Percentiles rank a stretch among this genome's conserved stretches.
These are phyloP conservation scores for Rhodotorula sp. DNA, from an alignment of 1,284 basidiomycete genomes.

Conservation along the genomic window DNA sequence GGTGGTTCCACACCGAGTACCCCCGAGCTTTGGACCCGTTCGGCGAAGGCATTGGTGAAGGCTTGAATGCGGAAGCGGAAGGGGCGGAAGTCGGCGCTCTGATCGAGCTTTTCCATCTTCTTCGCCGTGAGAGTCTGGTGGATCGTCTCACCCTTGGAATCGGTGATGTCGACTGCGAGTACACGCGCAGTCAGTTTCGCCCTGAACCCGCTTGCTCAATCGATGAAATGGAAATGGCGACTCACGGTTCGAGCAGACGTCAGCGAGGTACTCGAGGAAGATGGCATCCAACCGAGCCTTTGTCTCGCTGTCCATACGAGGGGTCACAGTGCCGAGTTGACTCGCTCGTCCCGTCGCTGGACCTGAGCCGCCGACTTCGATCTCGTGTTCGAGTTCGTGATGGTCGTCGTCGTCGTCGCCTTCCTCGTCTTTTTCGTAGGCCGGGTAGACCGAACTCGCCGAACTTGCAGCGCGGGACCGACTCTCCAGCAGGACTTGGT, in stretches of 20 bases:
- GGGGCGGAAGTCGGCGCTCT: constrained; percentile 92
- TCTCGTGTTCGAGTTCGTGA: constrained; percentile 28
- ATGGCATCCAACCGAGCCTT: constrained; percentile 78
- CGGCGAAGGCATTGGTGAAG: constrained; percentile 94
- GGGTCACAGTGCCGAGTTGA: constrained; percentile 39
- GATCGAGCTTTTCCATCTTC: constrained; percentile 93
- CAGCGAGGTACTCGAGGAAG: constrained; percentile 85
- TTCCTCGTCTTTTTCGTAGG: constrained; percentile 37
- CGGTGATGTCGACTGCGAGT: constrained; percentile 76
- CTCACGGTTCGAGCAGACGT: constrained; percentile 85
- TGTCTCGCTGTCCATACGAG: constrained; percentile 61
- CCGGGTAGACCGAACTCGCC: constrained; percentile 34
- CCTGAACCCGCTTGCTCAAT: background rate
- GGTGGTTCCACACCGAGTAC: constrained; percentile 56
- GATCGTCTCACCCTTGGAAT: constrained; percentile 91
- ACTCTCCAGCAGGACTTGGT: constrained; percentile 37
- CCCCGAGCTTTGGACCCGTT: constrained; percentile 64
- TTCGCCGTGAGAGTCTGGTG: constrained; percentile 96
- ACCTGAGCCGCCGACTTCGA: constrained; percentile 15
- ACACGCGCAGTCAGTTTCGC: constrained; percentile 16
- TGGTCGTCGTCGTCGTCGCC: constrained; percentile 29
- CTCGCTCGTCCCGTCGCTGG: constrained; percentile 6
- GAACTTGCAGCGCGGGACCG: constrained; percentile 36
- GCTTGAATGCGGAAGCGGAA: constrained; percentile 99
- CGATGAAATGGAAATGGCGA: constrained; percentile 36